These are phyloP conservation scores for Suhomyces tanzawaensis DNA, from an alignment of 805 yeast species.

Conservation along the genomic window DNA sequence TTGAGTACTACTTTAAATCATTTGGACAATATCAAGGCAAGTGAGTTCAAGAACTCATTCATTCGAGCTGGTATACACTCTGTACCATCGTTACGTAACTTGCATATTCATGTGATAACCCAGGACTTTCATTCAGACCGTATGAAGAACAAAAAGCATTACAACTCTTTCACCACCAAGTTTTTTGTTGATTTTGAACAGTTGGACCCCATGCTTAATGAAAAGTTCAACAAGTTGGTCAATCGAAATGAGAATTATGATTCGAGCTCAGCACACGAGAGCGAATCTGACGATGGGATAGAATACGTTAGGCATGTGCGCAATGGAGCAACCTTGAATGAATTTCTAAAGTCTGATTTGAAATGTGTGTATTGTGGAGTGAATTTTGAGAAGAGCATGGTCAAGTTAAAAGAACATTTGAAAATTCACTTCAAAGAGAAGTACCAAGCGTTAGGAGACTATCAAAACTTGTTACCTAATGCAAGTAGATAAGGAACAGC, in stretches of 20 bases:
- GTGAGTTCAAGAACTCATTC: conserved; percentile 21
- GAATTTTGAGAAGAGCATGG: conserved; percentile 24
- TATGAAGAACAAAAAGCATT: conserved; percentile 64
- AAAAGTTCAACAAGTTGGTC: conserved; percentile 2
- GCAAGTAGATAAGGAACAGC: too few relatives aligned
- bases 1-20: conserved; percentile 15
- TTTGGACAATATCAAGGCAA: conserved; percentile 4
- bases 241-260: conserved; percentile 4
- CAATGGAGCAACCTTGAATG: conserved; percentile 10
- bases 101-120: conserved; percentile 74
- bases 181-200: conserved; percentile 60
- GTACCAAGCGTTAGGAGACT: conserved; percentile 4
- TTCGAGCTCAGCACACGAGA: conserved; percentile 1
- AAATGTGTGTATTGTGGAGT: conserved; percentile 27
- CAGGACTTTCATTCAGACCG: conserved; percentile 54
- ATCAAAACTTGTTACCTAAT: not conserved
- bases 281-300: conserved; percentile 3
- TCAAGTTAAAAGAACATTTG: conserved; percentile 28
- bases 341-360: not conserved
- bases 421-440: conserved; percentile 19
- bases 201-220: conserved; percentile 27
- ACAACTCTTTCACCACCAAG: conserved; percentile 63
- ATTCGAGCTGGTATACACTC: conserved; percentile 66
- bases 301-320: conserved; percentile 6
- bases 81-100: conserved; percentile 63